Conservation (phyloP, 257 asterid genomes). For the Paulownia fortunei region DNA sequence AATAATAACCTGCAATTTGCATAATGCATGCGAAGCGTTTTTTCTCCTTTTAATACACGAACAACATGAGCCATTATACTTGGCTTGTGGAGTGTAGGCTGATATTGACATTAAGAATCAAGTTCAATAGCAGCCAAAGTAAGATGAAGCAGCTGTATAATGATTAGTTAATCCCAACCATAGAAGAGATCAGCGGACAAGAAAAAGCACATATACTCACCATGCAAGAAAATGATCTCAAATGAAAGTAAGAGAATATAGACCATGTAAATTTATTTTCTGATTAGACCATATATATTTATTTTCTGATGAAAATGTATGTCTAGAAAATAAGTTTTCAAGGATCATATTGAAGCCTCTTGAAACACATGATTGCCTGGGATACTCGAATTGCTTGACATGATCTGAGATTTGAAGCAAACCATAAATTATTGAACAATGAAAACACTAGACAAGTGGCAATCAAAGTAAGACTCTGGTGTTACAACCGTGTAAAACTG, state of each 20-base stretch:
- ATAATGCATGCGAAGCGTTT: conserved; percentile 98
- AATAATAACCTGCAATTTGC: conserved; percentile 94
- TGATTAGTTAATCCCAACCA: neutral
- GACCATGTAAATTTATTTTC: neutral
- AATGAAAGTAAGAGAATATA: neutral
- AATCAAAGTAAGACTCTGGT: neutral
- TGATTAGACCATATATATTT: neutral
- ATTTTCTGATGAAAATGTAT: neutral
- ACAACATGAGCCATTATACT: conserved; percentile 99
- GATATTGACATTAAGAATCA: conserved; percentile 40
- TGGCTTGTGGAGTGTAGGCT: conserved; percentile 99
- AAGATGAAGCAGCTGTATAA: conserved; percentile 21
- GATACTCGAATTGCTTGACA: neutral
- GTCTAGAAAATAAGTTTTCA: neutral
- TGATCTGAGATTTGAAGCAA: neutral
- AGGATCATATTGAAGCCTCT: conserved; percentile 13
- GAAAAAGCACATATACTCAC: neutral
- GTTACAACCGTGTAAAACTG: neutral
- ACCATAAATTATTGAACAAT: neutral
- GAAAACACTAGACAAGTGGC: too few species aligned
- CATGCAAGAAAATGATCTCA: conserved; percentile 1
- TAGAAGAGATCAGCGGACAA: neutral
- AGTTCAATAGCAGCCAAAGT: conserved; percentile 27
- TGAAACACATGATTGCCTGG: neutral
- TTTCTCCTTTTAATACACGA: conserved; percentile 95